phyloP scores from a whole-genome alignment of 2,329 filamentous ascomycete species.

The Pseudopithomyces chartarum region DNA sequence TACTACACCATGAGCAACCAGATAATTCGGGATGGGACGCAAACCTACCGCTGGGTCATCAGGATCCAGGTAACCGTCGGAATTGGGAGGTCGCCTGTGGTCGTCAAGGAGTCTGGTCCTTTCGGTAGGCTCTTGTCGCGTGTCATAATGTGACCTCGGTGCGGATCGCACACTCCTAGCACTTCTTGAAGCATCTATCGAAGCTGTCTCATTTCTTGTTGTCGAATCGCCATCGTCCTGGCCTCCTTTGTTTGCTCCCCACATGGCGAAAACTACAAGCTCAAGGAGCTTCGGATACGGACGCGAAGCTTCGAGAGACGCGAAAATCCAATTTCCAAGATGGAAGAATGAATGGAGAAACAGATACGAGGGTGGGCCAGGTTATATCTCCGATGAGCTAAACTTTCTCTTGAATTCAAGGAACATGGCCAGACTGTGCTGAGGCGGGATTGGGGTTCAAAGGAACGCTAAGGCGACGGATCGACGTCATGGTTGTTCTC shows the following conservation, averaged over 20 bases:
- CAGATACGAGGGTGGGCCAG: background rate
- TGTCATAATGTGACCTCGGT: constrained; percentile 36
- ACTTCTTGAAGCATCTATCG: constrained; percentile 13
- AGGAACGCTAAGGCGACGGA: constrained; percentile 10
- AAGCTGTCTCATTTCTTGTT: constrained; percentile 28
- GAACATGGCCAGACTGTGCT: constrained; percentile 6
- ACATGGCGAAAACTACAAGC: constrained; percentile 52
- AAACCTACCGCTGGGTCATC: constrained; percentile 76
- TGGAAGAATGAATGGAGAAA: background rate
- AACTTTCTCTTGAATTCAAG: background rate
- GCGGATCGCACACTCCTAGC: constrained; percentile 15
- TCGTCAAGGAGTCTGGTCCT: constrained; percentile 68
- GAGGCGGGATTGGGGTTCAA: constrained; percentile 13
- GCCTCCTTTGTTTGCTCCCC: constrained; percentile 58
- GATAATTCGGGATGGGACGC: background rate
- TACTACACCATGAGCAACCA: constrained; percentile 27
- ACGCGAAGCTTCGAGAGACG: background rate
- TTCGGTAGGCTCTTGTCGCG: constrained; percentile 62
- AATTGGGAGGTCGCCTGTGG: constrained; percentile 57
- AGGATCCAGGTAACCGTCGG: constrained; percentile 72
- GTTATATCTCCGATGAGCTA: background rate
- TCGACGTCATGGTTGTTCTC: constrained; percentile 24
- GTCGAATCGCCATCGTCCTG: constrained; percentile 47
- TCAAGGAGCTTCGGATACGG: background rate
- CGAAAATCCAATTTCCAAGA: background rate